Evolutionary conservation across 768 basidiomycete species (phyloP).

Genomic region (Amanita subjunquillea): DNA sequence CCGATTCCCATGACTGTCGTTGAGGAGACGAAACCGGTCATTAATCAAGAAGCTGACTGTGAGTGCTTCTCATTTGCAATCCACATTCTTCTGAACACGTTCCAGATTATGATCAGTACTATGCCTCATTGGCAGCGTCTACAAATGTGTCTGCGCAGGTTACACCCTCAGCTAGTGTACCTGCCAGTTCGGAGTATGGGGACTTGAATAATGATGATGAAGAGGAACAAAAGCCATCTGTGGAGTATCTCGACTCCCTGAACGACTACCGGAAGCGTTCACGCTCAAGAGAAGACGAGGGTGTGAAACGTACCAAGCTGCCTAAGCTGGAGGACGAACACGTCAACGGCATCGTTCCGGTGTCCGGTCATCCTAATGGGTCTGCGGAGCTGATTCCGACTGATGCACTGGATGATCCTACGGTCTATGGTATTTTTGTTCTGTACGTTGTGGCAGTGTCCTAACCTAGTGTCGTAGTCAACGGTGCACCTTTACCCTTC

Average conservation of each 20-base stretch:
- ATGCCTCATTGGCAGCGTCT: conserved; percentile 64
- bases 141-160: conserved; percentile 41
- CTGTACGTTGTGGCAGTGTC: background rate
- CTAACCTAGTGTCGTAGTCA: conserved; percentile 35
- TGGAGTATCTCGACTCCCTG: conserved; percentile 58
- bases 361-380: conserved; percentile 7
- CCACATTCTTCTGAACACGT: background rate
- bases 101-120: conserved; percentile 74
- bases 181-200: conserved; percentile 35
- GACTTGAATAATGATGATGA: conserved; percentile 51
- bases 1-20: conserved; percentile 7
- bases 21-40: conserved; percentile 30
- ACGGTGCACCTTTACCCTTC: conserved; percentile 62
- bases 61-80: conserved; percentile 16
- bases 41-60: conserved; percentile 61
- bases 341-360: conserved; percentile 13
- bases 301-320: conserved; percentile 32
- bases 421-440: conserved; percentile 50
- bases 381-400: conserved; percentile 12
- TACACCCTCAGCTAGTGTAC: conserved; percentile 48
- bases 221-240: conserved; percentile 55
- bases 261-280: conserved; percentile 71
- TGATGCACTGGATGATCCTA: conserved; percentile 40
- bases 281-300: conserved; percentile 53
- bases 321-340: conserved; percentile 22